These are phyloP conservation scores for Orychophragmus violaceus DNA, from an alignment of 345 rosid genomes.

Conservation along the genomic window DNA sequence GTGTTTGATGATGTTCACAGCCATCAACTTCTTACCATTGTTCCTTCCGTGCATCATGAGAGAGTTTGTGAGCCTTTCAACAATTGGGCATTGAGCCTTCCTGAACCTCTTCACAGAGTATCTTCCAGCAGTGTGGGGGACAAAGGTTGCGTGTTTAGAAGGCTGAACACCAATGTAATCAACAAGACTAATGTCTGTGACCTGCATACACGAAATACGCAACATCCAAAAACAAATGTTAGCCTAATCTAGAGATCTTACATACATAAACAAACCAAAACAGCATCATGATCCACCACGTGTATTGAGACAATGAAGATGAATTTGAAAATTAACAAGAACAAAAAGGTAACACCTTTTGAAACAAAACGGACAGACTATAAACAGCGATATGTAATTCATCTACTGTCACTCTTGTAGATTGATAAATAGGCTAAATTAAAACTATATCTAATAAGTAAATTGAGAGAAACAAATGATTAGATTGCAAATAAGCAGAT, in stretches of 20 bases:
- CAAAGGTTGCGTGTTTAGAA: constrained; percentile 77
- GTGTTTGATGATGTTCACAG: constrained; percentile 74
- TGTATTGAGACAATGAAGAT: background rate
- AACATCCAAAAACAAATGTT: background rate
- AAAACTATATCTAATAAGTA: background rate
- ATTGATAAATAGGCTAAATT: background rate
- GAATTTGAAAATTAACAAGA: background rate
- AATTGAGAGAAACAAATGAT: background rate
- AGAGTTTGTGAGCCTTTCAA: constrained; percentile 90
- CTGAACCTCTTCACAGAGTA: constrained; percentile 92
- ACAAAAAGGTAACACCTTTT: background rate
- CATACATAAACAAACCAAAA: background rate
- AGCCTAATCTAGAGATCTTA: background rate
- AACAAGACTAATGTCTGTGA: constrained; percentile 55
- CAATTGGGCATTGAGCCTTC: constrained; percentile 93
- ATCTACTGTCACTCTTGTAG: background rate
- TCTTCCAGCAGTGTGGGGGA: constrained; percentile 94
- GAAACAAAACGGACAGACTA: background rate
- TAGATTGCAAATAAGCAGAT: background rate
- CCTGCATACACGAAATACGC: constrained; percentile 30
- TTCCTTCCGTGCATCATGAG: constrained; percentile 96
- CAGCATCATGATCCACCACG: background rate
- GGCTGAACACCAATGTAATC: constrained; percentile 75
- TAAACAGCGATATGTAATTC: background rate
- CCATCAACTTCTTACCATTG: constrained; percentile 90